These are phyloP conservation scores for Calonectria hongkongensis DNA, from an alignment of 2,329 filamentous ascomycete genomes.

Conservation along the genomic window DNA sequence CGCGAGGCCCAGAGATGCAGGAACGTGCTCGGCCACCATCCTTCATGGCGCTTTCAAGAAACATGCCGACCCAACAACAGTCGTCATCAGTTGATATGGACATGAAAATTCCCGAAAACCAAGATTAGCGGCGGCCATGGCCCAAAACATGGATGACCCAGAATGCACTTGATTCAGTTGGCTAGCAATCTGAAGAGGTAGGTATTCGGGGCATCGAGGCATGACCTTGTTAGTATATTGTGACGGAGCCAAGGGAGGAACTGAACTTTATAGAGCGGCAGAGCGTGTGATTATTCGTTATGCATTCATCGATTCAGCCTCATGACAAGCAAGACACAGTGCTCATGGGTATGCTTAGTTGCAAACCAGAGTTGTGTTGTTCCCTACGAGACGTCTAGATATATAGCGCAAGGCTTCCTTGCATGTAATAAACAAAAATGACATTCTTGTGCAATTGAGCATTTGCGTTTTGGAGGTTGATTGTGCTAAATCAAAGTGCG, in stretches of 20 bases:
- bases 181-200: not conserved
- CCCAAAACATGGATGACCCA: not conserved
- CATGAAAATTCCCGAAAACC: conserved; percentile 60
- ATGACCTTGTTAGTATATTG: conserved; percentile 6
- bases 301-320: conserved; percentile 19
- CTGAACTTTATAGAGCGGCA: not conserved
- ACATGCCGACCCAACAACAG: conserved; percentile 48
- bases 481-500: not conserved
- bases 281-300: conserved; percentile 26
- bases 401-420: not conserved
- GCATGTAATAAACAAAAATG: not conserved
- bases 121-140: conserved; percentile 37
- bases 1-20: conserved; percentile 67
- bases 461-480: not conserved
- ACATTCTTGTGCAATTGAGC: not conserved
- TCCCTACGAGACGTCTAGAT: not conserved
- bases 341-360: not conserved
- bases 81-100: conserved; percentile 57
- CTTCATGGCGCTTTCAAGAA: conserved; percentile 50
- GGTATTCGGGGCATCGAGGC: not conserved
- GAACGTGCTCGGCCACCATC: conserved; percentile 59
- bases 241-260: conserved; percentile 1
- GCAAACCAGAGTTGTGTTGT: conserved; percentile 9
- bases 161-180: not conserved
- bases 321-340: conserved; percentile 15